These are phyloP conservation scores for Chytriomyces confervae DNA, from an alignment of 192 early-diverging fungal species.

Conservation along the genomic window DNA sequence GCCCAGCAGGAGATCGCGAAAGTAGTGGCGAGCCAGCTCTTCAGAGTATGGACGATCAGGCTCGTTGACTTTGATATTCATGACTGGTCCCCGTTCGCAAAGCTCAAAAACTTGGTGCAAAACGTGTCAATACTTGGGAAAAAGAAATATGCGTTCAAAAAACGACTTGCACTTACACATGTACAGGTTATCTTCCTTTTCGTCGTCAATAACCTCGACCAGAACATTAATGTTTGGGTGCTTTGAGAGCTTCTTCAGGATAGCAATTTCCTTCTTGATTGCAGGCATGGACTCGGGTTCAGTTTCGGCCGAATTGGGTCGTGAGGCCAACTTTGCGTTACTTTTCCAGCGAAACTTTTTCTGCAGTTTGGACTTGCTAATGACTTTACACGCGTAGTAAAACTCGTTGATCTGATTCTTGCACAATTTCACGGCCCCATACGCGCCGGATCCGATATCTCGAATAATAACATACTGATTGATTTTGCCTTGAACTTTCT, in stretches of 20 bases:
- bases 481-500: slow-evolving; percentile 55
- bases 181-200: slow-evolving; percentile 65
- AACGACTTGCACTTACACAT: slow-evolving; percentile 50
- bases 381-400: slow-evolving; percentile 67
- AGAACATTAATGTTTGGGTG: slow-evolving; percentile 67
- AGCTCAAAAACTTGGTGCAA: slow-evolving; percentile 62
- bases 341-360: slow-evolving; percentile 57
- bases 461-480: slow-evolving; percentile 65
- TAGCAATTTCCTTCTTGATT: slow-evolving; percentile 62
- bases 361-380: slow-evolving; percentile 59
- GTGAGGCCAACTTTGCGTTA: not conserved
- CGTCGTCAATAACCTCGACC: slow-evolving; percentile 66
- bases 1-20: slow-evolving; percentile 64
- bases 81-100: slow-evolving; percentile 63
- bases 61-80: slow-evolving; percentile 52
- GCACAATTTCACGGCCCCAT: slow-evolving; percentile 57
- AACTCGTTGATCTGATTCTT: slow-evolving; percentile 44
- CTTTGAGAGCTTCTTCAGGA: slow-evolving; percentile 64
- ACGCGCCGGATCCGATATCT: slow-evolving; percentile 62
- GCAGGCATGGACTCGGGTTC: slow-evolving; percentile 31
- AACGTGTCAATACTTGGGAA: slow-evolving; percentile 2
- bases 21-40: slow-evolving; percentile 57
- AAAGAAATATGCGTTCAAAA: not conserved
- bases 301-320: not conserved
- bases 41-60: slow-evolving; percentile 54